Evolutionary conservation across 2,329 filamentous ascomycete genomes (phyloP).

Genomic region (Stenocarpella maydis): DNA sequence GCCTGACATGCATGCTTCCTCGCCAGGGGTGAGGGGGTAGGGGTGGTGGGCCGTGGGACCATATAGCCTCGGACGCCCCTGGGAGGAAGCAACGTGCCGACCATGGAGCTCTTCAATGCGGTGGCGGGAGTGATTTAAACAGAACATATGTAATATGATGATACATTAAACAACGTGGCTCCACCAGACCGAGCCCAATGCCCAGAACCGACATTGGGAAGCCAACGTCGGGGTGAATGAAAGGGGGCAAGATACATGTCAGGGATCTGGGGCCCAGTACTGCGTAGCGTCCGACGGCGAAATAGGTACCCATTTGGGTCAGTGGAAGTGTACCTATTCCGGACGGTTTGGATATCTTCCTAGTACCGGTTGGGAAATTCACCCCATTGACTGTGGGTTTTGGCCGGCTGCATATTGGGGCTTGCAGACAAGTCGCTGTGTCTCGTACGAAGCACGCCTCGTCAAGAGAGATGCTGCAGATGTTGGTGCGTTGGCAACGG

Average conservation of each 20-base stretch:
- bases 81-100: slow-evolving; percentile 12
- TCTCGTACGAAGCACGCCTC: slow-evolving; percentile 35
- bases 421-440: slow-evolving; percentile 33
- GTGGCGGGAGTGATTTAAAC: slow-evolving; percentile 33
- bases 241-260: slow-evolving; percentile 30
- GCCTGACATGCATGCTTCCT: slow-evolving; percentile 18
- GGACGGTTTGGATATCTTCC: not conserved
- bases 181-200: slow-evolving; percentile 39
- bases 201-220: slow-evolving; percentile 34
- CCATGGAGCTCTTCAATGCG: not conserved
- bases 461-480: slow-evolving; percentile 34
- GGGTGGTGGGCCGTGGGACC: not conserved
- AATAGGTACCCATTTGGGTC: slow-evolving; percentile 8
- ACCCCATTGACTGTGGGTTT: slow-evolving; percentile 15
- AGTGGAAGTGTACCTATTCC: slow-evolving; percentile 2
- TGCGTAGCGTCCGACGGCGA: not conserved
- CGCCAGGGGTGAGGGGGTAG: not conserved
- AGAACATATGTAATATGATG: slow-evolving; percentile 41
- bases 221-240: slow-evolving; percentile 31
- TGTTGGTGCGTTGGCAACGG: slow-evolving; percentile 36
- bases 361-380: slow-evolving; percentile 16
- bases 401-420: slow-evolving; percentile 34
- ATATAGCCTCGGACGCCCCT: slow-evolving; percentile 16
- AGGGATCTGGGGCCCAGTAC: slow-evolving; percentile 15
- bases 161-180: slow-evolving; percentile 47